phyloP scores from a whole-genome alignment of 306 rosid genomes.

The Rosa persica region DNA sequence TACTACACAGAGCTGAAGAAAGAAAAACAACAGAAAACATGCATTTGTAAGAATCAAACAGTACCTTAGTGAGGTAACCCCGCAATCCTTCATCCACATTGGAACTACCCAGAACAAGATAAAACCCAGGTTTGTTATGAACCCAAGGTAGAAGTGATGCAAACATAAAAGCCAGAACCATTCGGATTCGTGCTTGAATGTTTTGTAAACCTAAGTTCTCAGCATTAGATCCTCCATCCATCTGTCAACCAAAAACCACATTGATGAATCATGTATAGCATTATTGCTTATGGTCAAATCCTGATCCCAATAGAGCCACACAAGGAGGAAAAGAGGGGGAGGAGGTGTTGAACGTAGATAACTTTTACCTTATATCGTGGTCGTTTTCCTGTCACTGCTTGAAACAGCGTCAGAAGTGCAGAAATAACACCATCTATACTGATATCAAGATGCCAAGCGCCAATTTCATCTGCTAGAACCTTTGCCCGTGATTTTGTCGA shows the following conservation, averaged over 20 bases:
- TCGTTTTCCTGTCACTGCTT: constrained; percentile 76
- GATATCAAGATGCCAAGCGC: constrained; percentile 96
- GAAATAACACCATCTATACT: constrained; percentile 78
- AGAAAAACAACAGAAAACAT: constrained; percentile 8
- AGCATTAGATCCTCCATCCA: constrained; percentile 85
- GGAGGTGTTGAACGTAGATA: not conserved
- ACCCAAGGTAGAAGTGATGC: constrained; percentile 99
- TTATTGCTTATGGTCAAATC: not conserved
- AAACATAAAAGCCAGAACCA: constrained; percentile 96
- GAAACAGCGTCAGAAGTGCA: constrained; percentile 67
- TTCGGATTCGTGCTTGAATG: constrained; percentile 92
- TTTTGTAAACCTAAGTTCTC: constrained; percentile 89
- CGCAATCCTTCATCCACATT: constrained; percentile 94
- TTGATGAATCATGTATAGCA: constrained; percentile 3
- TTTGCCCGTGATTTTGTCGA: constrained; percentile 71
- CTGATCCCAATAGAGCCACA: not conserved
- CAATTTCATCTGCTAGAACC: constrained; percentile 80
- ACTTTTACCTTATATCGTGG: constrained; percentile 72
- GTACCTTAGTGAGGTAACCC: constrained; percentile 90
- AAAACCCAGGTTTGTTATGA: constrained; percentile 81
- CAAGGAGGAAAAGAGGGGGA: not conserved
- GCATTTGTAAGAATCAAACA: constrained; percentile 4
- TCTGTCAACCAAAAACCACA: constrained; percentile 47
- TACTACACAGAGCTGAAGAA: not conserved
- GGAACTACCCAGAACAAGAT: constrained; percentile 92